Base-by-base conservation (phyloP, 192 early-diverging fungal genomes). In the Mortierella antarctica region DNA sequence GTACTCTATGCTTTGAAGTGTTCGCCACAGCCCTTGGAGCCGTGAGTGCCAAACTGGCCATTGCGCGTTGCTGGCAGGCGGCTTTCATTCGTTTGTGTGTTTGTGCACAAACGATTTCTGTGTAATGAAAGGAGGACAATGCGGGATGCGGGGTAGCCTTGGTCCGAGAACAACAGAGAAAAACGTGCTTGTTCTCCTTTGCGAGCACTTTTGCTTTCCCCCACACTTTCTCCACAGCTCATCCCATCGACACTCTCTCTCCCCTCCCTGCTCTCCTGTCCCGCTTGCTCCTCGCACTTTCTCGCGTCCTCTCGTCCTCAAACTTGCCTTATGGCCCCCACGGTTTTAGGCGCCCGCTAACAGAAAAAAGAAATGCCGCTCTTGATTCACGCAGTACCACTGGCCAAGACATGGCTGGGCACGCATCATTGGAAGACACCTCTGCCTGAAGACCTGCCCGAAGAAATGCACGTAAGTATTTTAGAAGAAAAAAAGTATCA, bases 351-450 rank as follows among this genome's bases (percentile, higher is more conserved):
- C 54, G 11, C 18, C 9, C 31, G 46, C 17, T 47, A n/a, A 50
- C 44, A 62, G 12, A 2, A 49, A 47, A 47, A 7, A 57, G 6
- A 7, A 41, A 76, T 76, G 74, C 66, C 66, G 20, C 61, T 76
- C 42, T 49, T 69, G 13, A 42, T 76, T 0, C 47, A 68, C 15
- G 74, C 74, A 12, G 74, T 76, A 17, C 74, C 74, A 7, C 46
- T 76, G 39, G 50, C 51, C 15, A 76, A 57, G 46, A 45, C 23
- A 5, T 69, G 67, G 66, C 46, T 57, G 7, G 74, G 74, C 15
- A 18, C 18, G 1, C 61, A 64, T 41, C 58, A 63, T 10, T 76
- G 74, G 74, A 50, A 63, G 31, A 39, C 74, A 46, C 31, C 74
- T 0, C 49, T 7, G 17, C 31, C 17, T 20, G 66, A 76, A n/a